Evolutionary conservation across 148 eudicot genomes (phyloP).

Genomic region (Persicaria maculosa): DNA sequence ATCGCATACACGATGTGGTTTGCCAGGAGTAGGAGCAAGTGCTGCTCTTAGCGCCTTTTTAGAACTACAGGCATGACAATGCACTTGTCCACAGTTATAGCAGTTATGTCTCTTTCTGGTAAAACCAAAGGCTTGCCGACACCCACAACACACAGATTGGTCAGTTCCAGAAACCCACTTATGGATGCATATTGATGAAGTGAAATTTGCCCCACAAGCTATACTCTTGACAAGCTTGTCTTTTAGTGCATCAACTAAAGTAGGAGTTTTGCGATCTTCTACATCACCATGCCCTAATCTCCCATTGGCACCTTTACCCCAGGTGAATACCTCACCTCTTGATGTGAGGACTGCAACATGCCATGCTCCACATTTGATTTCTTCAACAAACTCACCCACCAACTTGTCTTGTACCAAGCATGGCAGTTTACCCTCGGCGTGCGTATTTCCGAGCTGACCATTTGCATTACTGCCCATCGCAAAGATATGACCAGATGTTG

Average conservation of each 20-base stretch:
- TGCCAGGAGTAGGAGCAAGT: conserved; percentile 33
- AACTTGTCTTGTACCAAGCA: conserved; percentile 28
- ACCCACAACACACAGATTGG: conserved; percentile 31
- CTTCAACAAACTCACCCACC: conserved; percentile 34
- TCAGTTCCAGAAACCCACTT: conserved; percentile 39
- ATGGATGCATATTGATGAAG: conserved; percentile 33
- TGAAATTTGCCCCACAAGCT: conserved; percentile 34
- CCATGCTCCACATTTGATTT: conserved; percentile 29
- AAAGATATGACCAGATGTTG: conserved; percentile 33
- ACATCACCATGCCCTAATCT: conserved; percentile 35
- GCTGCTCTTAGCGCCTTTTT: conserved; percentile 34
- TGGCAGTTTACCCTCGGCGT: conserved; percentile 28
- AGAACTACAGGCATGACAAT: conserved; percentile 34
- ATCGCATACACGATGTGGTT: conserved; percentile 38
- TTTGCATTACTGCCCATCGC: conserved; percentile 26
- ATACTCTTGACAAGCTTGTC: conserved; percentile 29
- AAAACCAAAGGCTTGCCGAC: conserved; percentile 35
- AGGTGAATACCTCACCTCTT: conserved; percentile 32
- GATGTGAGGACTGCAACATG: conserved; percentile 37
- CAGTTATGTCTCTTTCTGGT: conserved; percentile 37
- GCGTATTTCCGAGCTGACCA: conserved; percentile 38
- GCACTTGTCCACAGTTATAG: conserved; percentile 36
- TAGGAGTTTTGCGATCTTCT: conserved; percentile 28
- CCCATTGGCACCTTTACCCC: conserved; percentile 40
- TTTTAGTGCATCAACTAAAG: conserved; percentile 30